Evolutionary conservation across 768 basidiomycete species (phyloP), one percentile per base, ranked within the genome.

Genomic region (Crepidotus variabilis): DNA sequence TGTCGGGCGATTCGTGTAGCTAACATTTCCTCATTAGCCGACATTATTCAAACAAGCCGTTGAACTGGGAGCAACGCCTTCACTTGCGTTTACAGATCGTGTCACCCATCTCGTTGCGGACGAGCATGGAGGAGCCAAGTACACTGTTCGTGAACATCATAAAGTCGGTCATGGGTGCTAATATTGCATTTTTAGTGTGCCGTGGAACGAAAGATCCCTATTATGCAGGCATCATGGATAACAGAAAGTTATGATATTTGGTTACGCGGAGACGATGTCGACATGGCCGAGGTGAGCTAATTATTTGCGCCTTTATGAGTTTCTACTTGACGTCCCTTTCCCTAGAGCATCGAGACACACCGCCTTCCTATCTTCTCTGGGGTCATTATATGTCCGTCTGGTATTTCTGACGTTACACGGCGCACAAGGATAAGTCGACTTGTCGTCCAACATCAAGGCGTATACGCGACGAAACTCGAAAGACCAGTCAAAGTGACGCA

Each of bases 91-190:
- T 59, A 98, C 93, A 0, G 88, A 92, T 66, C 77, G 77, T 47
- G 88, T 91, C n/a, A 95, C 93, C 0, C 94, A 96, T 74, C 79
- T 98, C 20, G 77, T 98, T 43, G 92, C 94, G 0, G 73, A 71
- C n/a, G 78, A 76, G n/a, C 86, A 90, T 63, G 90, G 90, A 2
- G 86, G 92, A 20, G 81, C 87, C 11, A 98, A 98, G 65, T 96
- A 97, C 67, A 75, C 67, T 70, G 94, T 90, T 55, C 57, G 75
- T 67, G 23, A 6, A 32, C 2, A 13, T 23, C 43, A 22, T 54
- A 28, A 10, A 22, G 22, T 10, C 50, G 13, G 13, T n/a, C 47
- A 5, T 49, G 22, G 34, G 28, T 23, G 23, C 22, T 10, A 7
- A 24, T 35, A 35, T 45, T 45, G 14, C 39, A 24, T 28, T 46